Evolutionary conservation across 345 rosid species (phyloP), one percentile per base, ranked within the genome.

Genomic region (Eutrema japonicum): DNA sequence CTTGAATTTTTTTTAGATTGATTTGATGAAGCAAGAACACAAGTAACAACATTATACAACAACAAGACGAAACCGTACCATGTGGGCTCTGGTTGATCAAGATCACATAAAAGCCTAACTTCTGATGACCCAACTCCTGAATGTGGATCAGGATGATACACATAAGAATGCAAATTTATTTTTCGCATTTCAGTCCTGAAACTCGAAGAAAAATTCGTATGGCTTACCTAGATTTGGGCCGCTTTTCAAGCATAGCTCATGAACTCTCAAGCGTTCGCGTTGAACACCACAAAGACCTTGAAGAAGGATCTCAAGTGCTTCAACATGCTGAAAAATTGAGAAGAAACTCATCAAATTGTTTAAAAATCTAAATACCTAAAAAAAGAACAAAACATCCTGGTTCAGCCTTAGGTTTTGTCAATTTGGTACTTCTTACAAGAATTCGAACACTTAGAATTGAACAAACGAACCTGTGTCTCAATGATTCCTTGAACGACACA

Each of bases 241-340:
- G 49, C 90, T 92, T 85, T 86, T 95, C 40, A 92, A 85, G 76
- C 87, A 86, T 6, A 95, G 74, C 80, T 95, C 99, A 84, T 95
- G 99, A 50, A 95, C 85, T 83, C 92, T 86, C 64, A 95, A 73
- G 54, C 85, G 88, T 73, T 89, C 92, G 46, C 82, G 89, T n/a
- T 86, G 92, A 78, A 92, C 97, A 66, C 99, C 99, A 78, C 97
- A 95, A 32, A 92, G 96, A 77, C 97, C 99, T 71, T 88, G 99
- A 77, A 95, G 92, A 68, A 95, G 97, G 77, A 95, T 95, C 82
- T 90, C 96, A 53, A 95, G 92, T n/a, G 97, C 99, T 85, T 95
- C 97, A 38, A 95, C 99, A 82, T 90, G 95, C 96, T 92, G 83
- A 74, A 74, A 10, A 16, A 3, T 35, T 35, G 43, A 57, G 27